Conservation (phyloP, 257 asterid genomes). For the Vinca minor region DNA sequence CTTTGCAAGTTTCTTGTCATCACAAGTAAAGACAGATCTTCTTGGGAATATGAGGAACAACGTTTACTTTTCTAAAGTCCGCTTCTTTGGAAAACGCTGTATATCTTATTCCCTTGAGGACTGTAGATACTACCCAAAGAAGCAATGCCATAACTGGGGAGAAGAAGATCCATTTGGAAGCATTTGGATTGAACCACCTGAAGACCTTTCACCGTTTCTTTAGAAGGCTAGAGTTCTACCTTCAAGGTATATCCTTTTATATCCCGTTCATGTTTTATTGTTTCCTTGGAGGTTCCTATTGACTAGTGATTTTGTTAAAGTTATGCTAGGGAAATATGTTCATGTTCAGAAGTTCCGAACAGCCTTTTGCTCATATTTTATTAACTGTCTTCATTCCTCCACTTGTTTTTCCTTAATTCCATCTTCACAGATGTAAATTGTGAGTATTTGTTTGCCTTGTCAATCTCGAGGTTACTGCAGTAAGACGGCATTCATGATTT, state of each 20-base stretch:
- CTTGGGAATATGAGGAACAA: constrained; percentile 75
- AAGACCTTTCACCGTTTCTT: constrained; percentile 49
- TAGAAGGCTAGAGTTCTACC: constrained; percentile 13
- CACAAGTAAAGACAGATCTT: constrained; percentile 64
- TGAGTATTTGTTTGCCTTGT: neutral
- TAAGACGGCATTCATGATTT: neutral
- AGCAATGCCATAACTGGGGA: constrained; percentile 76
- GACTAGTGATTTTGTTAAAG: neutral
- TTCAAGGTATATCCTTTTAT: neutral
- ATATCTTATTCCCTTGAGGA: constrained; percentile 56
- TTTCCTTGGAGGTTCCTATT: neutral
- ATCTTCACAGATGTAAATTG: neutral
- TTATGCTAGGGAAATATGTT: too few relatives aligned
- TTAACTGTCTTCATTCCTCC: neutral
- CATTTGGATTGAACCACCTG: constrained; percentile 85
- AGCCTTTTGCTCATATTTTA: neutral
- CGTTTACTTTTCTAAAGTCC: constrained; percentile 73
- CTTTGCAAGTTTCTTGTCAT: constrained; percentile 77
- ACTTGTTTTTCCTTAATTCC: neutral
- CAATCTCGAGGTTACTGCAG: neutral
- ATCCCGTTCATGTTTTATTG: neutral
- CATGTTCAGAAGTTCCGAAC: neutral
- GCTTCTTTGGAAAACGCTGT: constrained; percentile 70
- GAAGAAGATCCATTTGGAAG: constrained; percentile 72
- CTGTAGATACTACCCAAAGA: constrained; percentile 64